Evolutionary conservation across 805 yeast species (phyloP).

Genomic region (Candida broadrunensis): DNA sequence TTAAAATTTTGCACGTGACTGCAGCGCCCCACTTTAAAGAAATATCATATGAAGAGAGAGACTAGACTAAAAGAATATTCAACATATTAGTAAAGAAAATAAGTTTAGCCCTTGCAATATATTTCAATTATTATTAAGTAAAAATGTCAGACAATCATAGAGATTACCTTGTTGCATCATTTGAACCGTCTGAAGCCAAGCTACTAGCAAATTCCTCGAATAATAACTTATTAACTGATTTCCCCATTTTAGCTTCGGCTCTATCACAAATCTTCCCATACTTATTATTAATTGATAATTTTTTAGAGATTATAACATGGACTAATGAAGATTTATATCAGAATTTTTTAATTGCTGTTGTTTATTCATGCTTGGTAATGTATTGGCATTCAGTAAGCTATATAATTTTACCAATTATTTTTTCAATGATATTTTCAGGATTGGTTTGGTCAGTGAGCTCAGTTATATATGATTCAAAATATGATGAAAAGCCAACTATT

Average conservation of each 20-base stretch:
- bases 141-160: neutral
- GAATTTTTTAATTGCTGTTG: conserved; percentile 41
- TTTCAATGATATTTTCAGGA: conserved; percentile 35
- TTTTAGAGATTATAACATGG: conserved; percentile 51
- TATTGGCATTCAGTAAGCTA: conserved; percentile 41
- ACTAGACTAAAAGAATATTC: no score
- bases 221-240: conserved; percentile 33
- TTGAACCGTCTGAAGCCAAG: conserved; percentile 38
- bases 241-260: conserved; percentile 46
- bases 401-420: conserved; percentile 37
- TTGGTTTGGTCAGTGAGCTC: conserved; percentile 45
- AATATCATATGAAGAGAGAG: no score
- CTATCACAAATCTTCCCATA: conserved; percentile 48
- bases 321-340: conserved; percentile 49
- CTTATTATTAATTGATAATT: conserved; percentile 41
- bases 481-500: conserved; percentile 47
- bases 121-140: neutral
- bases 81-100: no score
- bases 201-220: conserved; percentile 27
- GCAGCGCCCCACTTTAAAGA: no score
- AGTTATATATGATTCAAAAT: conserved; percentile 38
- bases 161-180: conserved; percentile 13
- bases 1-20: no score
- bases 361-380: conserved; percentile 35
- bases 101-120: no score